phyloP scores from a whole-genome alignment of 2,329 filamentous ascomycete genomes.

The Colletotrichum sp. region DNA sequence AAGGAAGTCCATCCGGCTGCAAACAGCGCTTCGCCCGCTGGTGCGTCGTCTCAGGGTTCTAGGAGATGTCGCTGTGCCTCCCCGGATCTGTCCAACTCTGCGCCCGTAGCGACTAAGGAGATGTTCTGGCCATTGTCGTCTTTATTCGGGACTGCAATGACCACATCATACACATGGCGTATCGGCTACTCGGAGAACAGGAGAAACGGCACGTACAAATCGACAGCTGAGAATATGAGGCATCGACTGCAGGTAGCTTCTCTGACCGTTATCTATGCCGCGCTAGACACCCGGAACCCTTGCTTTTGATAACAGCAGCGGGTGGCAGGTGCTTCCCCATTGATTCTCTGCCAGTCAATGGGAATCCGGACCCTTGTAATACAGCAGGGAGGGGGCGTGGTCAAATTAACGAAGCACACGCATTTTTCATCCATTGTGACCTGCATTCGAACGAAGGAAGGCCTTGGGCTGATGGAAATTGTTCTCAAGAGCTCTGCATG shows the following conservation, averaged over 20 bases:
- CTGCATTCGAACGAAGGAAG: neutral
- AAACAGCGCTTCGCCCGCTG: neutral
- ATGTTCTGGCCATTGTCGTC: neutral
- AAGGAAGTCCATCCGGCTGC: neutral
- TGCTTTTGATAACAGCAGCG: neutral
- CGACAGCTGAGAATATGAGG: neutral
- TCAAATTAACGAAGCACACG: neutral
- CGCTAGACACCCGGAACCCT: neutral
- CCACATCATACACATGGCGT: neutral
- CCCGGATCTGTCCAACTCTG: neutral
- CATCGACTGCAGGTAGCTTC: neutral
- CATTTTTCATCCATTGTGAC: neutral
- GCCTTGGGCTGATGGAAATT: neutral
- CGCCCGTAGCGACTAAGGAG: neutral
- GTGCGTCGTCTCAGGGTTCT: neutral
- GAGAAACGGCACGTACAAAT: neutral
- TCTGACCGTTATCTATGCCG: conserved; percentile 4
- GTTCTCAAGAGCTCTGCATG: neutral
- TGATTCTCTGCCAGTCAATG: neutral
- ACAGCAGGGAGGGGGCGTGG: neutral
- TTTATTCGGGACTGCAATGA: neutral
- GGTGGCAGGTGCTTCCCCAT: neutral
- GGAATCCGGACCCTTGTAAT: neutral
- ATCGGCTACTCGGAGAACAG: neutral
- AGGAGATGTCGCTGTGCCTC: neutral